Base-by-base conservation (phyloP, 352 stramenopile species). In the Elongisporangium prolatum region DNA sequence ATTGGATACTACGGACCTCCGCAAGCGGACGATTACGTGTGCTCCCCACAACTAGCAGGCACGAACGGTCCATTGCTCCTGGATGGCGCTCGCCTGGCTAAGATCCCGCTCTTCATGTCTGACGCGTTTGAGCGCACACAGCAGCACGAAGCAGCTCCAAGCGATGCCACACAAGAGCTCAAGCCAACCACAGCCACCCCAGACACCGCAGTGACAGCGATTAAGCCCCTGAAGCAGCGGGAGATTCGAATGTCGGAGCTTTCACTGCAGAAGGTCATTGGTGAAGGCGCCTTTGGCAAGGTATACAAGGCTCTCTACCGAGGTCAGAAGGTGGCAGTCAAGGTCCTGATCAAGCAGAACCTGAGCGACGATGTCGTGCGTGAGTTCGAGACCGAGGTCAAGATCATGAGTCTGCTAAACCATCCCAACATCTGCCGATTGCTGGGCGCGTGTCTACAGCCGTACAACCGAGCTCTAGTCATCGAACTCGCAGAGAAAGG, bases 351-450 rank as follows among this genome's bases (percentile, higher is more conserved):
- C 34, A 70, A 72, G 61, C 78, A 91, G 53, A 80, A 92, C 51
- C 60, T 94, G 44, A 87, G 71, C 34, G 68, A 72, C 0, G 80
- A 89, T 14, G 75, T 92, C 14, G 65, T 89, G 51, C 65, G 69
- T 5, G 84, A 94, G 57, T 94, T 94, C 59, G 78, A 94, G 68
- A 79, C 75, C 24, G 84, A 94, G 61, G 73, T 89, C 21, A 77
- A 89, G 67, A 94, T 94, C 65, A 92, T 92, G 84, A 91, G 84
- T 57, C 77, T 86, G 44, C 83, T 99, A 57, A 68, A 86, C 52
- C 97, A 99, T 78, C 96, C 96, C 5, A 99, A 98, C 75, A 97
- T 99, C 58, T 98, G 97, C 67, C 84, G 97, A 34, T 91, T 98
- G 59, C 91, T 99, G 44, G 96, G 96, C 24, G 96, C 96, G 50